A percentile compares a stretch with the other conserved stretches of the same genome.
Evolutionary conservation across 1,284 basidiomycete species (phyloP).

Genomic region (Inonotus obliquus): DNA sequence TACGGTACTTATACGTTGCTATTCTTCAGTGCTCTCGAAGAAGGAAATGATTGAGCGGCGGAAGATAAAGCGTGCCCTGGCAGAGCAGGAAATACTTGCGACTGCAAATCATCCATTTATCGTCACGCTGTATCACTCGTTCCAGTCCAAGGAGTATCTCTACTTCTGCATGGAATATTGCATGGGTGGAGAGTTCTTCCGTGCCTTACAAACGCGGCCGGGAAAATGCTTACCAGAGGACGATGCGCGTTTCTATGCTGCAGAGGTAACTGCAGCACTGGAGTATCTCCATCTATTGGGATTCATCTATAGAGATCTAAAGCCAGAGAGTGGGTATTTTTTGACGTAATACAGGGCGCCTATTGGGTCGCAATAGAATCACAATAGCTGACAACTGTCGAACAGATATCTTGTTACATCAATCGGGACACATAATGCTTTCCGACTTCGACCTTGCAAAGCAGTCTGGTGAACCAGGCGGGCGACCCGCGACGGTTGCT

Average conservation of each 20-base stretch:
- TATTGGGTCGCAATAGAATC: neutral
- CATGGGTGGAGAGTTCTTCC: constrained; percentile 99
- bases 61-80: constrained; percentile 95
- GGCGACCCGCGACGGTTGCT: constrained; percentile 87
- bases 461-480: constrained; percentile 83
- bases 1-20: constrained; percentile 7
- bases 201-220: constrained; percentile 90
- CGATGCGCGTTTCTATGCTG: constrained; percentile 95
- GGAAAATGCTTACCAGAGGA: constrained; percentile 96
- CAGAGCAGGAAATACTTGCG: constrained; percentile 95
- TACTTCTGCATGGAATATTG: constrained; percentile 99
- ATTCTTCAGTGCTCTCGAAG: constrained; percentile 79
- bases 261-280: constrained; percentile 95
- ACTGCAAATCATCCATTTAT: constrained; percentile 98
- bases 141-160: constrained; percentile 95
- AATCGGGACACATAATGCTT: constrained; percentile 98
- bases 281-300: constrained; percentile 99
- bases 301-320: constrained; percentile 98
- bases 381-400: neutral
- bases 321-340: constrained; percentile 88
- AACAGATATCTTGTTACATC: constrained; percentile 94
- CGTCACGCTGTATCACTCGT: constrained; percentile 95
- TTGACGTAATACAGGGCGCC: neutral
- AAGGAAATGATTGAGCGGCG: constrained; percentile 98
- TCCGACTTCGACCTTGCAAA: constrained; percentile 99